Evolutionary conservation across 148 eudicot genomes (phyloP).

Genomic region (Euryodendron excelsum): DNA sequence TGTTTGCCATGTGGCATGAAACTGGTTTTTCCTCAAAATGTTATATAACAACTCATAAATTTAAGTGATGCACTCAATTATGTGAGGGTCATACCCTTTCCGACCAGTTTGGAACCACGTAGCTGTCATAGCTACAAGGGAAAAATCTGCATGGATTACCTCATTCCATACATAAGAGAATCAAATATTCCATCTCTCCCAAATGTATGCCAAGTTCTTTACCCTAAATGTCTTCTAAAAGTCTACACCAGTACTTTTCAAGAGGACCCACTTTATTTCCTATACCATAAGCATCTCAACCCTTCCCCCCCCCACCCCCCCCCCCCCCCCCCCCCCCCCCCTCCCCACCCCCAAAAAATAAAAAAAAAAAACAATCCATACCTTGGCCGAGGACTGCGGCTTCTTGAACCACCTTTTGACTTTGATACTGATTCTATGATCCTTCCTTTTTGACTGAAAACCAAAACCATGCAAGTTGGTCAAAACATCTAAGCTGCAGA

Average conservation of each 20-base stretch:
- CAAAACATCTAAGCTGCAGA: not conserved
- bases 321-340: not conserved
- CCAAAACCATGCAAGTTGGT: constrained; percentile 16
- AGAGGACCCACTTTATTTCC: not conserved
- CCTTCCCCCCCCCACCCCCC: not conserved
- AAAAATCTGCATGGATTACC: not conserved
- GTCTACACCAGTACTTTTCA: no score
- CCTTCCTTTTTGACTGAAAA: constrained; percentile 54
- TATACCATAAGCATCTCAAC: not conserved
- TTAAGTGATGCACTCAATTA: not conserved
- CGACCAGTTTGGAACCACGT: not conserved
- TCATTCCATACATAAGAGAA: not conserved
- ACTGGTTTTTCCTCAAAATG: not conserved
- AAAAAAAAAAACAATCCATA: constrained; percentile 10
- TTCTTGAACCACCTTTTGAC: constrained; percentile 47
- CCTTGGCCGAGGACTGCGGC: constrained; percentile 82
- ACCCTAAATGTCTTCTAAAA: no score
- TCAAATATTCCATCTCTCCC: not conserved
- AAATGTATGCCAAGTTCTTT: not conserved
- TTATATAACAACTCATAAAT: not conserved
- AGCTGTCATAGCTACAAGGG: not conserved
- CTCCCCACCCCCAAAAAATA: not conserved
- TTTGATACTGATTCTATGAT: constrained; percentile 40
- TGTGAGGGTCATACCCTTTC: not conserved
- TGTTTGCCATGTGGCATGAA: not conserved